These are phyloP conservation scores for Tuctoria greenei DNA, from an alignment of 176 grass and related monocot species.

Conservation along the genomic window DNA sequence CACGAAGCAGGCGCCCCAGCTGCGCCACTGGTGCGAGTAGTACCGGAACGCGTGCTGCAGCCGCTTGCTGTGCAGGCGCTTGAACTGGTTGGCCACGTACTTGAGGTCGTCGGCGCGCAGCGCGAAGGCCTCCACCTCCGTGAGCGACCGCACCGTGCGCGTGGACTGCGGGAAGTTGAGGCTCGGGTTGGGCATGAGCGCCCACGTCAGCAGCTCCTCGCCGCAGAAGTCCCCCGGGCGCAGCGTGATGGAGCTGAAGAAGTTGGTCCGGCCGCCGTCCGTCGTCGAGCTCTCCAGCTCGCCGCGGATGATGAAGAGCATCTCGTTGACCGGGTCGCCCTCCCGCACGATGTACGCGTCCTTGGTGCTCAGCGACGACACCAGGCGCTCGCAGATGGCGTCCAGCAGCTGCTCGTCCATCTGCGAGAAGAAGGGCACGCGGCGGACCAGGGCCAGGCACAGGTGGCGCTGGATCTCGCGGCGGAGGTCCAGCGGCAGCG, in stretches of 20 bases:
- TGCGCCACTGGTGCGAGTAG: conserved; percentile 97
- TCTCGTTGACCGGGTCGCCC: conserved; percentile 75
- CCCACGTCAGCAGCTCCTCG: conserved; percentile 94
- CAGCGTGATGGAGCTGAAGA: conserved; percentile 94
- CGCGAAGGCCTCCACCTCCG: conserved; percentile 89
- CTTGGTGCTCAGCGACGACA: conserved; percentile 90
- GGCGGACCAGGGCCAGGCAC: conserved; percentile 83
- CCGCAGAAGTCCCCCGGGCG: conserved; percentile 91
- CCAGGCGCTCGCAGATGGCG: conserved; percentile 88
- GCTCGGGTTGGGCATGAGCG: conserved; percentile 82
- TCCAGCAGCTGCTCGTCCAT: conserved; percentile 96
- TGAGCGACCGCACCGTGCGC: conserved; percentile 67
- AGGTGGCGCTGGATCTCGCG: conserved; percentile 96
- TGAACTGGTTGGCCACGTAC: conserved; percentile 95
- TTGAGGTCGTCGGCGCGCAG: conserved; percentile 89
- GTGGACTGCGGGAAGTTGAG: conserved; percentile 86
- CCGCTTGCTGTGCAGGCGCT: conserved; percentile 90
- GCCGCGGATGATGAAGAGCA: conserved; percentile 93
- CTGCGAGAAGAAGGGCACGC: conserved; percentile 95
- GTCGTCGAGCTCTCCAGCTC: conserved; percentile 94
- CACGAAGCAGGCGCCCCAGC: conserved; percentile 85
- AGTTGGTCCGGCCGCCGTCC: conserved; percentile 77
- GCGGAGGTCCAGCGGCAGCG: conserved; percentile 80
- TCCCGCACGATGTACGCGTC: conserved; percentile 83
- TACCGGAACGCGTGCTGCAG: conserved; percentile 94